Evolutionary conservation across 2,329 filamentous ascomycete genomes (phyloP).

Genomic region (Exophiala alcalophila): DNA sequence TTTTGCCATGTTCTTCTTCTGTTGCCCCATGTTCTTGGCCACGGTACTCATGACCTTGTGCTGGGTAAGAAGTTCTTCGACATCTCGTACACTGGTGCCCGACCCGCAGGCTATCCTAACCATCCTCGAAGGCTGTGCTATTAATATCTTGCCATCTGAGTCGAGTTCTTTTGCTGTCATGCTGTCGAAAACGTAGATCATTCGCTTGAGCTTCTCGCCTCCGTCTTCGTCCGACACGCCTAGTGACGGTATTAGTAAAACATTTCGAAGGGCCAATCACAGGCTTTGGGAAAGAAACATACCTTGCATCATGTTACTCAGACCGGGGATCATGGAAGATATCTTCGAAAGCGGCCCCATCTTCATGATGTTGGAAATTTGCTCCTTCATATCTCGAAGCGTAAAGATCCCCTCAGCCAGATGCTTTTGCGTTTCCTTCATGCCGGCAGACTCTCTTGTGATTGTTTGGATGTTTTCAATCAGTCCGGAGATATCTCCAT

Average conservation of each 20-base stretch:
- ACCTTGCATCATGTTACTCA: constrained; percentile 81
- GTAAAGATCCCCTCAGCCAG: constrained; percentile 96
- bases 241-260: no score
- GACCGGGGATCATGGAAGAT: constrained; percentile 96
- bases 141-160: constrained; percentile 88
- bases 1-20: constrained; percentile 95
- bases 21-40: constrained; percentile 98
- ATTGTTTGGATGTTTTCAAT: constrained; percentile 96
- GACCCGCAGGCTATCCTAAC: constrained; percentile 86
- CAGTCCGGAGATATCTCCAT: constrained; percentile 93
- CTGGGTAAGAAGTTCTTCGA: constrained; percentile 95
- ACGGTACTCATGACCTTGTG: constrained; percentile 98
- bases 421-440: constrained; percentile 98
- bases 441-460: constrained; percentile 75
- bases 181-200: constrained; percentile 98
- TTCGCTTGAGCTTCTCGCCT: constrained; percentile 86
- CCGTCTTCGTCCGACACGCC: constrained; percentile 97
- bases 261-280: not conserved
- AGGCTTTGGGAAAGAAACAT: constrained; percentile 60
- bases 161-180: constrained; percentile 98
- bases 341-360: constrained; percentile 98
- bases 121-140: constrained; percentile 89
- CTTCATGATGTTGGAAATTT: constrained; percentile 98
- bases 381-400: constrained; percentile 87
- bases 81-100: constrained; percentile 85